Conservation (phyloP, 805 yeast genomes). For the Peterozyma toletana region DNA sequence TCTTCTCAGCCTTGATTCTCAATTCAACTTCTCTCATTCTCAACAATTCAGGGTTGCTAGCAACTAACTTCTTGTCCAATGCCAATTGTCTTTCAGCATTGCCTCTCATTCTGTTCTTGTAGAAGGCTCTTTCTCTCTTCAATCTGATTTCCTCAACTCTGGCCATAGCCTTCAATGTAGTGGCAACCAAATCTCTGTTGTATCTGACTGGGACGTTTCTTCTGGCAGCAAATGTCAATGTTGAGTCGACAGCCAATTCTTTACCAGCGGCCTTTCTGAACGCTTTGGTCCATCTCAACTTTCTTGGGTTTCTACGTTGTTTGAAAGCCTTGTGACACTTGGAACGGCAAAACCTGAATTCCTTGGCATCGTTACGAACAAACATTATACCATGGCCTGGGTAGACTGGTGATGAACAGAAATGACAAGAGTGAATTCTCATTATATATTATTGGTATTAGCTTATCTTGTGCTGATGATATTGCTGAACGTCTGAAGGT, state of each 20-base stretch:
- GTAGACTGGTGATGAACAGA: conserved; percentile 95
- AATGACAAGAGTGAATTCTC: conserved; percentile 91
- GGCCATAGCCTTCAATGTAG: conserved; percentile 91
- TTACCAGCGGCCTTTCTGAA: conserved; percentile 99
- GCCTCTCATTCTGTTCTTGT: conserved; percentile 98
- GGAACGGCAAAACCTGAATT: conserved; percentile 94
- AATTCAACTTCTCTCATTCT: conserved; percentile 91
- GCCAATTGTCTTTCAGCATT: conserved; percentile 83
- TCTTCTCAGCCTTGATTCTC: conserved; percentile 66
- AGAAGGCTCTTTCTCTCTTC: conserved; percentile 97
- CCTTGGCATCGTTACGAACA: conserved; percentile 97
- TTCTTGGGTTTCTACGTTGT: conserved; percentile 97
- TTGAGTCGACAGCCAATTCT: conserved; percentile 95
- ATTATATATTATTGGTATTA: conserved; percentile 23
- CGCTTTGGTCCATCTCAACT: conserved; percentile 97
- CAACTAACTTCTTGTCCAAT: conserved; percentile 83
- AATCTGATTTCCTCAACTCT: conserved; percentile 94
- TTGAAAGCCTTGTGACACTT: conserved; percentile 97
- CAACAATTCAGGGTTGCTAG: conserved; percentile 80
- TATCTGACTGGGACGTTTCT: conserved; percentile 97
- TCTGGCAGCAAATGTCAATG: conserved; percentile 93
- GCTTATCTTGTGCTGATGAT: too few relatives aligned
- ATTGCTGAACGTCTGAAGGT: too few relatives aligned
- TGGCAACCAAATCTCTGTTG: conserved; percentile 91
- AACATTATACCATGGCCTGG: conserved; percentile 95